Percentiles rank a stretch among this genome's conserved stretches.
Conservation (phyloP, 106 monocot species). For the Platanthera guangdongensis region DNA sequence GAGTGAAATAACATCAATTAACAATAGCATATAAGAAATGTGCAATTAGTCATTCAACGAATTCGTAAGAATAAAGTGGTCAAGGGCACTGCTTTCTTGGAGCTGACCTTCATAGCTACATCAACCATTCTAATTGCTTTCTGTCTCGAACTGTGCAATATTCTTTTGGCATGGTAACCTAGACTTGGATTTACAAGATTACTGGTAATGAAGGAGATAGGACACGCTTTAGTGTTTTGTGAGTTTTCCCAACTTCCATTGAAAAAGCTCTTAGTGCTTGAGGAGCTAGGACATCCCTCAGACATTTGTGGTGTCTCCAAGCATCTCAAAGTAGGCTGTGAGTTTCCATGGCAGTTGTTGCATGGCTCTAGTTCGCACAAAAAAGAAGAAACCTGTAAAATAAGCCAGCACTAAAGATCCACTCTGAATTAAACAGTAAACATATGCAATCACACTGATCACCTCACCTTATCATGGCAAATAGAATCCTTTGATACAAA, state of each 20-base stretch:
- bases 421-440: background rate
- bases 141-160: background rate
- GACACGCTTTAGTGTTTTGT: background rate
- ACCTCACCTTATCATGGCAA: background rate
- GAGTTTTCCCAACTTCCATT: background rate
- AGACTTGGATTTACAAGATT: background rate
- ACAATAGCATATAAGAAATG: background rate
- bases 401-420: background rate
- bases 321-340: background rate
- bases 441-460: background rate
- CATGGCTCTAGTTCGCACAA: background rate
- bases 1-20: background rate
- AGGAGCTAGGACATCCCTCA: background rate
- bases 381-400: background rate
- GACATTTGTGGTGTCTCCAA: background rate
- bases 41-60: background rate
- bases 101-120: slow-evolving; percentile 1
- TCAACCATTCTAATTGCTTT: slow-evolving; percentile 4
- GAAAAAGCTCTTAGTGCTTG: background rate
- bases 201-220: background rate
- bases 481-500: background rate
- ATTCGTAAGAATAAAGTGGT: background rate
- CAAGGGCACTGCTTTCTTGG: background rate
- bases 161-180: background rate
- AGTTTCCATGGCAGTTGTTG: background rate